Conservation (phyloP, 2,329 filamentous ascomycete genomes). For the Epichloe amarillans region DNA sequence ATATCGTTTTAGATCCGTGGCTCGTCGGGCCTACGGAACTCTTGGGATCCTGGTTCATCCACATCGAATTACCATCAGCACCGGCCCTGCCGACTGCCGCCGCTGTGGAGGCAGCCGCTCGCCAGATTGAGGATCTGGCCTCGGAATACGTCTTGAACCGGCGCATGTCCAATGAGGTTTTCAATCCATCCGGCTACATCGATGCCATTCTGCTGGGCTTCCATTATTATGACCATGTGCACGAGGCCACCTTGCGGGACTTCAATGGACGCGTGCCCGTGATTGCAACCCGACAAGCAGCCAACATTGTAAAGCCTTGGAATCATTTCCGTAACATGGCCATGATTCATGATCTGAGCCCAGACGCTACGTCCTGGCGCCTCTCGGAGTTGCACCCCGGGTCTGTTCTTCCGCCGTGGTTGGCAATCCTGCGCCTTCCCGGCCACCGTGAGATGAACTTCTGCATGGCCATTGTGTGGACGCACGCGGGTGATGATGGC, state of each 20-base stretch:
- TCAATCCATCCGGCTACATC: conserved; percentile 7
- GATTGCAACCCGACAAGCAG: conserved; percentile 6
- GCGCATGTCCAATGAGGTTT: conserved; percentile 7
- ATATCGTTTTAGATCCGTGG: conserved; percentile 22
- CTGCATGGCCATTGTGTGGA: conserved; percentile 6
- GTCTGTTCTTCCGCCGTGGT: conserved; percentile 3
- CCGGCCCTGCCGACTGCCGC: conserved; percentile 5
- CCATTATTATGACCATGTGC: conserved; percentile 6
- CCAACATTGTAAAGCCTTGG: conserved; percentile 7
- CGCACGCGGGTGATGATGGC: conserved; percentile 1
- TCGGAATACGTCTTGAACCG: conserved; percentile 5
- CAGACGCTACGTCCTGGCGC: conserved; percentile 3
- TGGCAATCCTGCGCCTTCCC: conserved; percentile 5
- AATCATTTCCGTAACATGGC: conserved; percentile 6
- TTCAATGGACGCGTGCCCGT: conserved; percentile 5
- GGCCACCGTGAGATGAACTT: conserved; percentile 8
- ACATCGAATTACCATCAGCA: conserved; percentile 8
- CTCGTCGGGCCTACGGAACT: conserved; percentile 14
- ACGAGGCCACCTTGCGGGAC: conserved; percentile 6
- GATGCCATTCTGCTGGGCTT: conserved; percentile 6
- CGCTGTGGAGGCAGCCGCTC: conserved; percentile 5
- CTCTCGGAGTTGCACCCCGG: conserved; percentile 1
- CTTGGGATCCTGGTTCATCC: conserved; percentile 11
- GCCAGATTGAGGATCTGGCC: conserved; percentile 6
- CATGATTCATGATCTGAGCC: conserved; percentile 1